Evolutionary conservation across 305 asterid species (phyloP).

Genomic region (Caryopteris hybrid): DNA sequence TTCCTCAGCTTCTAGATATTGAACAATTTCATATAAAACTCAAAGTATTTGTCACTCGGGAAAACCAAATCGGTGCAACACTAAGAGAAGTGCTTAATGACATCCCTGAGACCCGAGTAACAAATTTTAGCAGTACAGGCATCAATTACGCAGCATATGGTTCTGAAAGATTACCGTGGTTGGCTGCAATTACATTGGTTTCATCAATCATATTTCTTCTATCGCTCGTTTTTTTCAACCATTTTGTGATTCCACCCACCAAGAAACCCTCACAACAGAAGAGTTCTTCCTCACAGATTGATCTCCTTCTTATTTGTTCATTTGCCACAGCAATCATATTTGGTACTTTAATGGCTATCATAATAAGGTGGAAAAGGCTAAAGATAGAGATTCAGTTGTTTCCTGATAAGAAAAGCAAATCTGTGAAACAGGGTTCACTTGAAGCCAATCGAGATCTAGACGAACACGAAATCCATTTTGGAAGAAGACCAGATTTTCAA

Average conservation of each 20-base stretch:
- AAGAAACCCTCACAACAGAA: conserved; percentile 36
- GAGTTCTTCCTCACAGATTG: conserved; percentile 44
- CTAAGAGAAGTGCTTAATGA: conserved; percentile 39
- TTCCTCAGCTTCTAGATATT: conserved; percentile 36
- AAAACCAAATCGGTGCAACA: conserved; percentile 35
- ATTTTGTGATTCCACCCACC: conserved; percentile 30
- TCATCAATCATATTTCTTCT: conserved; percentile 42
- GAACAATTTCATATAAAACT: conserved; percentile 36
- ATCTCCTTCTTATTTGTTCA: conserved; percentile 50
- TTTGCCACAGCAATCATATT: conserved; percentile 42
- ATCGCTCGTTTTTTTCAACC: conserved; percentile 45
- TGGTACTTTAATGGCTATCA: conserved; percentile 32
- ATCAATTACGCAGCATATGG: conserved; percentile 41
- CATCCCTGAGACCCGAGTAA: conserved; percentile 27
- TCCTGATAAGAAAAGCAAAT: conserved; percentile 28
- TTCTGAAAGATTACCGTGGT: conserved; percentile 32
- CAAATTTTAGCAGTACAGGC: conserved; percentile 31
- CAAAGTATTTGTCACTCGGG: conserved; percentile 56
- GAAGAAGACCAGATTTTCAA: conserved; percentile 68
- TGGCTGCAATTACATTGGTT: conserved; percentile 38
- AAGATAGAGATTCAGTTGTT: conserved; percentile 25
- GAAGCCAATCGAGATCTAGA: conserved; percentile 36
- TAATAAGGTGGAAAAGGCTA: conserved; percentile 45
- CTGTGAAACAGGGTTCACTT: conserved; percentile 20
- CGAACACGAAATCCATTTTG: conserved; percentile 60